Evolutionary conservation across 1,139 yeast genomes (phyloP).

Genomic region (Suhomyces taliae): DNA sequence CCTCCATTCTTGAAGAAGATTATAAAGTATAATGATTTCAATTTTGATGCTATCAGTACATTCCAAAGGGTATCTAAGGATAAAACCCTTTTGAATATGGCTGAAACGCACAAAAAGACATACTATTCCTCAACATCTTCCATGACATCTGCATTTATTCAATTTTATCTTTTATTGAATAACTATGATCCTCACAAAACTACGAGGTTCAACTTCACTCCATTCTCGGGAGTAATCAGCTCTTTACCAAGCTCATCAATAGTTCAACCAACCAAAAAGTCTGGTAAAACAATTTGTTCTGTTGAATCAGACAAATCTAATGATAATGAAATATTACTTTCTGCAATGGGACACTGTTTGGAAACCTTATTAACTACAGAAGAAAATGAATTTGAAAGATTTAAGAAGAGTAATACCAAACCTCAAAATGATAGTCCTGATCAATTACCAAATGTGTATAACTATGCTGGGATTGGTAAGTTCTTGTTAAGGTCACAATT

Average conservation of each 20-base stretch:
- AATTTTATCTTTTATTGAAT: slow-evolving; percentile 73
- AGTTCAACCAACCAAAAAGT: slow-evolving; percentile 35
- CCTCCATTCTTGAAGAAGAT: slow-evolving; percentile 60
- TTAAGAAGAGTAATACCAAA: slow-evolving; percentile 16
- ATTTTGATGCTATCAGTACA: slow-evolving; percentile 53
- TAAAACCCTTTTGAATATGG: slow-evolving; percentile 54
- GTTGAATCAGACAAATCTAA: slow-evolving; percentile 70
- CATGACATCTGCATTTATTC: slow-evolving; percentile 73
- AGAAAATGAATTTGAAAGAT: slow-evolving; percentile 46
- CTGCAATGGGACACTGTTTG: slow-evolving; percentile 74
- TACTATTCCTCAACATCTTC: slow-evolving; percentile 87
- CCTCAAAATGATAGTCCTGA: background rate
- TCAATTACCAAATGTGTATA: slow-evolving; percentile 43
- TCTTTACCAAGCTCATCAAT: slow-evolving; percentile 43
- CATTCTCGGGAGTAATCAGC: slow-evolving; percentile 34
- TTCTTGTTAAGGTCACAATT: slow-evolving; percentile 88
- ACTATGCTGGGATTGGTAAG: slow-evolving; percentile 67
- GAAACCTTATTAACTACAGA: slow-evolving; percentile 72
- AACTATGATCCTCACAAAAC: slow-evolving; percentile 29
- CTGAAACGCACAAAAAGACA: slow-evolving; percentile 39
- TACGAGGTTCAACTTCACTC: slow-evolving; percentile 34
- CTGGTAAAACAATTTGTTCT: slow-evolving; percentile 49
- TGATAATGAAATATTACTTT: slow-evolving; percentile 70
- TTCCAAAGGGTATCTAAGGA: slow-evolving; percentile 66
- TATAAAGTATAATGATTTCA: slow-evolving; percentile 67